Base-by-base conservation (phyloP, 306 rosid genomes). In the Dicorynia guianensis region DNA sequence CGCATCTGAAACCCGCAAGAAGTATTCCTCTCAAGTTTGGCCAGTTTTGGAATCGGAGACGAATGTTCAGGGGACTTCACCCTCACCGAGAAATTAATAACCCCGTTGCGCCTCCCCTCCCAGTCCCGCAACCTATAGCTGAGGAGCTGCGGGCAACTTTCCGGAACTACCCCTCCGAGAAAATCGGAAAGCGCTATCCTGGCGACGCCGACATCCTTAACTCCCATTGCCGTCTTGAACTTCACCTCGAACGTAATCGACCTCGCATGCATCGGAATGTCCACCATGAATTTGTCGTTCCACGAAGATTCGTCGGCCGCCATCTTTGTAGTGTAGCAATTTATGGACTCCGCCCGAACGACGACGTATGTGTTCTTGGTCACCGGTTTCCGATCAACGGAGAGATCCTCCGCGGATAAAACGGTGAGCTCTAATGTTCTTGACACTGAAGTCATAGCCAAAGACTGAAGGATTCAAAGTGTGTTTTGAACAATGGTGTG, bases 71-170 rank as follows among this genome's bases (percentile, higher is more conserved):
- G 4, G 17, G 39, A 48, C 48, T 43, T 59, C 60, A 58, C 72
- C 76, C 81, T 83, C 52, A 91, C 90, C 0, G 89, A 72, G 13
- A 89, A 71, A 35, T 89, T 87, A 17, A 91, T 59, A 42, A 91
- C 71, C 15, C 97, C 93, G 6, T 83, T 91, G 63, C 74, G 61
- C 50, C 61, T 76, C 1, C 97, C 90, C 35, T 74, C 80, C 25
- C 67, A 38, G 13, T 89, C 84, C 71, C 93, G 81, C 70, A 89
- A 48, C 58, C 92, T 53, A 25, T 91, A 91, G 56, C 97, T 89
- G 72, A 85, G 44, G 44, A 73, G 65, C 19, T 74, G 86, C 79
- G 61, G 36, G 65, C 72, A 68, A n/a, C 63, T 52, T 30, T 73
- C 85, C 50, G 89, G 79, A 33, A 78, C 46, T 0, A 0, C 54